Base-by-base conservation (phyloP, 139 green algal genomes). In the Limnomonas spitsbergensis region DNA sequence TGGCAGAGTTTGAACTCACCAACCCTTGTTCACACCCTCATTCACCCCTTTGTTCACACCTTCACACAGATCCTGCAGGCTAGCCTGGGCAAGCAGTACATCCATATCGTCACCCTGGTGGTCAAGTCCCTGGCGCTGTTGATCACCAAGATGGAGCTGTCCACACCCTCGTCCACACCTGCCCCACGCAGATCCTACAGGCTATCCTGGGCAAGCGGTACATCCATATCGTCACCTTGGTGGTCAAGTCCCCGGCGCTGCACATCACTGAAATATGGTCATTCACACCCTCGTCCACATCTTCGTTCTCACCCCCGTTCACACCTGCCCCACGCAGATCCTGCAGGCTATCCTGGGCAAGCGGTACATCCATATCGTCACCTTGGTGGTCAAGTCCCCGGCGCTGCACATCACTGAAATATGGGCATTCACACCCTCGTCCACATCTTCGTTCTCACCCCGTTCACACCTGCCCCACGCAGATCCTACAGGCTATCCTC, bases 51-150 rank as follows among this genome's bases (percentile, higher is more conserved):
- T n/a, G n/a, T n/a, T n/a, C n/a, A n/a, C n/a, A n/a, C n/a, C n/a
- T n/a, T n/a, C n/a, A n/a, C n/a, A n/a, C n/a, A 75, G 36, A 31
- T 40, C 20, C 68, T 75, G 68, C 68, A 75, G 32, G 68, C 68
- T 32, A 66, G 67, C 2, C 39, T 52, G 39, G 56, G 38, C 9
- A 39, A 37, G 36, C 37, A 9, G 54, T 40, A 38, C 47, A 7
- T 66, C n/a, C 53, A 38, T 52, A 36, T 66, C n/a, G 70, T 35
- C 40, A 7, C 9, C 20, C n/a, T 32, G n/a, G 42, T 69, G 3
- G 6, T 53, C 29, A 29, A 38, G 47, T 31, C 14, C 53, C 75
- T 3, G 31, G n/a, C 29, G 56, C 27, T 66, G n/a, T 34, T 47
- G 35, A n/a, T 74, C 2, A 73, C 54, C 20, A 14, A 53, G 26